A percentile compares a stretch with the other conserved stretches of the same genome.
Conservation (phyloP, 2,329 filamentous ascomycete species). For the Botryosphaeria dothidea region DNA sequence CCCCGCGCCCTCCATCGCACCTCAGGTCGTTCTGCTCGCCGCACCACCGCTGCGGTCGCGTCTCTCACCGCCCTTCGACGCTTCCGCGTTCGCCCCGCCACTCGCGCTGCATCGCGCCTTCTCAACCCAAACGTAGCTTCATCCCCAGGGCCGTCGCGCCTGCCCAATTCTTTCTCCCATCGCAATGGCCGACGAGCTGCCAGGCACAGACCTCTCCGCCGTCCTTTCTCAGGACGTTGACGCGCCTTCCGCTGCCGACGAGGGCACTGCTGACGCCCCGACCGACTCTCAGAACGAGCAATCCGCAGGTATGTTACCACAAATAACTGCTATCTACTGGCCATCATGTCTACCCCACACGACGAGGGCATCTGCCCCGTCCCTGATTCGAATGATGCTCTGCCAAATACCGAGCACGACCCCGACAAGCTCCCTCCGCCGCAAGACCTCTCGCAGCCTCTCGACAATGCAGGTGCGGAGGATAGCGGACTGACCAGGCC, state of each 20-base stretch:
- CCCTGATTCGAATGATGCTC: too few relatives aligned
- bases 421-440: too few relatives aligned
- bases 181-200: slow-evolving; percentile 38
- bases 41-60: slow-evolving; percentile 9
- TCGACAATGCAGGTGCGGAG: too few relatives aligned
- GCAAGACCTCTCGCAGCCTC: too few relatives aligned
- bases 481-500: too few relatives aligned
- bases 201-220: slow-evolving; percentile 26
- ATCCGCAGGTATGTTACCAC: slow-evolving; percentile 9
- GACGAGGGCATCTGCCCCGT: too few relatives aligned
- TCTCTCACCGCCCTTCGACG: neutral
- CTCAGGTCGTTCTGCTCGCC: neutral
- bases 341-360: neutral
- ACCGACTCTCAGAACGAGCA: slow-evolving; percentile 15
- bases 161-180: slow-evolving; percentile 21
- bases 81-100: neutral
- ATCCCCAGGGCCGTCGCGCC: slow-evolving; percentile 27
- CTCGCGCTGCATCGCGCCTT: slow-evolving; percentile 4
- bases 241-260: slow-evolving; percentile 15
- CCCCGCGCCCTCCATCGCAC: slow-evolving; percentile 12
- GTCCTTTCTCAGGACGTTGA: slow-evolving; percentile 28
- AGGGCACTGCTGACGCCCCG: slow-evolving; percentile 3
- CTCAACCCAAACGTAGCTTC: slow-evolving; percentile 21
- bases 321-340: neutral
- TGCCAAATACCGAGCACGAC: too few relatives aligned